Conservation (phyloP, 331 rosid genomes). For the Phaseolus coccineus region DNA sequence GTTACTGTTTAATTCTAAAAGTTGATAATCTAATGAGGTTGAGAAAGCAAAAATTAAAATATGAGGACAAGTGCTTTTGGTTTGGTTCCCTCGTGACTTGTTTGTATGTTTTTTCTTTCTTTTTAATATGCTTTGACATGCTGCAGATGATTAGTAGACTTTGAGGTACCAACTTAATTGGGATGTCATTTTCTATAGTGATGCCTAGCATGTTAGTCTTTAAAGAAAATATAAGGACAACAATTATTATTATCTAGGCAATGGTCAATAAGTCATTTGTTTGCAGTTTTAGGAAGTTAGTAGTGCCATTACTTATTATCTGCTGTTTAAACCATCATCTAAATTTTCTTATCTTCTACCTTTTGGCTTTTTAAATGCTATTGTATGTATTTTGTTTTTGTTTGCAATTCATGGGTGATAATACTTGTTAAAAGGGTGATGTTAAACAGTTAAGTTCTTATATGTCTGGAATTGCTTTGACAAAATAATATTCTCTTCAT, state of each 20-base stretch:
- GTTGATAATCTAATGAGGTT: neutral
- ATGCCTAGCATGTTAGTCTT: no score
- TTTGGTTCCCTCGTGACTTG: no score
- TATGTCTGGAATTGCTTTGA: neutral
- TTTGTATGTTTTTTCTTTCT: no score
- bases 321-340: neutral
- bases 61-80: neutral
- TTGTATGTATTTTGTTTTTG: neutral
- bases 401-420: conserved; percentile 30
- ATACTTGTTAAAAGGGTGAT: neutral
- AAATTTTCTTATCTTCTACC: neutral
- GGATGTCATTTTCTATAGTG: no score
- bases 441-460: neutral
- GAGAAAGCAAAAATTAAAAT: conserved; percentile 3
- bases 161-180: no score
- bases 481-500: conserved; percentile 5
- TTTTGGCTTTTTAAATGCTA: neutral
- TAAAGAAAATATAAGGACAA: neutral
- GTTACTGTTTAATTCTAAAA: neutral
- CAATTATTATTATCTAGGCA: neutral
- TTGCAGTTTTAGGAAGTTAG: neutral
- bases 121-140: no score
- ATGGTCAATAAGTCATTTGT: neutral
- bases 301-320: neutral
- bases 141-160: no score